Evolutionary conservation across 2,329 filamentous ascomycete species (phyloP), one percentile per base, ranked within the genome.

Genomic region (Fusarium sp.): DNA sequence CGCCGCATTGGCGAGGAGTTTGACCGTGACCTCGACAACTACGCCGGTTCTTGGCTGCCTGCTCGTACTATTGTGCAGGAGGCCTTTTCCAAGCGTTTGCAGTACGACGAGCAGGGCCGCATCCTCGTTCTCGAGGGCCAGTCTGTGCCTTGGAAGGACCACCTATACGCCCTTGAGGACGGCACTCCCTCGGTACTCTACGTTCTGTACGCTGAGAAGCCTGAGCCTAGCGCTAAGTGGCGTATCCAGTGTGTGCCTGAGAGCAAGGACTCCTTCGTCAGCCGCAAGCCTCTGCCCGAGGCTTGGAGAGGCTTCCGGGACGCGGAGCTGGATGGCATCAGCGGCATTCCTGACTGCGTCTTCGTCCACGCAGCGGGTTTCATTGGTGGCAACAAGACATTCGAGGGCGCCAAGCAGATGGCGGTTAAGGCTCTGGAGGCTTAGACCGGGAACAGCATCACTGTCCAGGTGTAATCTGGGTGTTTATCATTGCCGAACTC

Each of bases 301-400:
- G 85, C 88, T 15, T 99, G 95, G 95, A 88, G 94, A 71, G 95
- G 95, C 7, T 88, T 96, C 65, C 85, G 95, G 36, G 95, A 98
- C 73, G 88, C 90, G 69, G 88, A 93, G 76, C 82, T 99, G 49
- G 92, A 94, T 76, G 84, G 85, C 68, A 83, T 93, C 13, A 80
- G 85, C 24, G 88, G 88, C 32, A 81, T 92, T 26, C 80, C 81
- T 6, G 92, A 93, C 7, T 89, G 91, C 62, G 89, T 99, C 26
- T 99, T 99, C 75, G 91, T 97, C 28, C 95, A 99, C 75, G 93
- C 93, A 4, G 89, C 90, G 49, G 95, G 95, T 26, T 99, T 99
- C 79, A 98, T 98, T 73, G 95, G 95, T 15, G 95, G 95, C 3
- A 96, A 97, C 78, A 90, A 91, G 83, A 96, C 91, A 0, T 95